Conservation (phyloP, 768 basidiomycete genomes). For the Epithele typhae region DNA sequence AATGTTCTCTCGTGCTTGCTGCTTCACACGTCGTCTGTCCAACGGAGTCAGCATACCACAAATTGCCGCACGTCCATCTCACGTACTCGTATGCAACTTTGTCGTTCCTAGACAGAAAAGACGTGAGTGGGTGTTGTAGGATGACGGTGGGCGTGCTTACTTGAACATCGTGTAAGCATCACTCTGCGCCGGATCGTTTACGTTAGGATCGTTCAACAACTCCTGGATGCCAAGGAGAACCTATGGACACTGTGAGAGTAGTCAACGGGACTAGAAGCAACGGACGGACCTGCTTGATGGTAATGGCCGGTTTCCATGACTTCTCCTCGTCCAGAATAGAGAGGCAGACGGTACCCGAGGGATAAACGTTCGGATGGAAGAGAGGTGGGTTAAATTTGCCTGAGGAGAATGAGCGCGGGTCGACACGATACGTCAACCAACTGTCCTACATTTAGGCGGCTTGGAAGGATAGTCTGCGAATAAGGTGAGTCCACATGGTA, state of each 20-base stretch:
- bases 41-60: neutral
- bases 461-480: conserved; percentile 87
- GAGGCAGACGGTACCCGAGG: conserved; percentile 96
- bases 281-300: conserved; percentile 85
- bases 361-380: conserved; percentile 98
- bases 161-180: conserved; percentile 99
- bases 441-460: conserved; percentile 78
- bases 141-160: conserved; percentile 44
- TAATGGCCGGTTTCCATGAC: conserved; percentile 98
- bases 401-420: conserved; percentile 28
- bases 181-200: conserved; percentile 96
- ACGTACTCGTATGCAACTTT: conserved; percentile 88
- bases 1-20: conserved; percentile 86
- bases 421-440: neutral
- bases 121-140: neutral
- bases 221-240: conserved; percentile 96
- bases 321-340: conserved; percentile 99
- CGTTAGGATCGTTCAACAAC: conserved; percentile 91
- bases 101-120: conserved; percentile 73
- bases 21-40: conserved; percentile 67
- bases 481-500: conserved; percentile 13
- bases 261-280: neutral
- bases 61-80: neutral
- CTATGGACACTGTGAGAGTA: conserved; percentile 43
- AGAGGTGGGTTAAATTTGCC: conserved; percentile 96